phyloP scores from a whole-genome alignment of 2,329 filamentous ascomycete species.

The Fusarium sublunatum region DNA sequence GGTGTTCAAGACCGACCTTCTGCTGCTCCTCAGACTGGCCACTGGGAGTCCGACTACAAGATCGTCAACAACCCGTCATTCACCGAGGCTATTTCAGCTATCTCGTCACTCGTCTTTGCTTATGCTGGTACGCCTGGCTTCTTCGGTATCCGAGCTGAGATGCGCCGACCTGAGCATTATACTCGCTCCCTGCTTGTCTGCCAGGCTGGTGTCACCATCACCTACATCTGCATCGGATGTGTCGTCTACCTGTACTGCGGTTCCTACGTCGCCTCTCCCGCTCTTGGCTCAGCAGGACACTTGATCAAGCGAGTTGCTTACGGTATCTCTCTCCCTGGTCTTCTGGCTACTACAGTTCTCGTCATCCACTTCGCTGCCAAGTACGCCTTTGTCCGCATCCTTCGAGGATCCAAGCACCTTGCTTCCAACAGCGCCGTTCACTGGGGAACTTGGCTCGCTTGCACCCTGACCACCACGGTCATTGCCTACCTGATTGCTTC shows the following conservation, averaged over 20 bases:
- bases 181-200: conserved; percentile 44
- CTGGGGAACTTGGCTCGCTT: conserved; percentile 50
- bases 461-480: conserved; percentile 42
- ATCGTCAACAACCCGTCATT: conserved; percentile 48
- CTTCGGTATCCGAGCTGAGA: conserved; percentile 49
- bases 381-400: conserved; percentile 34
- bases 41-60: conserved; percentile 50
- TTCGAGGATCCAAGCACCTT: conserved; percentile 49
- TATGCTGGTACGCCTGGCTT: conserved; percentile 53
- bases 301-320: conserved; percentile 59
- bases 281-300: conserved; percentile 58
- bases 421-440: conserved; percentile 45
- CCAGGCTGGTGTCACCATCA: conserved; percentile 46
- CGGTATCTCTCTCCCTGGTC: conserved; percentile 50
- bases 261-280: conserved; percentile 59
- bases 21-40: conserved; percentile 26
- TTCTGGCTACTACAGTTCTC: conserved; percentile 45
- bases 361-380: conserved; percentile 43
- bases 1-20: conserved; percentile 37
- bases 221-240: conserved; percentile 50
- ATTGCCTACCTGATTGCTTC: conserved; percentile 47
- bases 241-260: conserved; percentile 61
- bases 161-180: conserved; percentile 47
- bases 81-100: conserved; percentile 47
- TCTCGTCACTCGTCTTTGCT: conserved; percentile 52